Base-by-base conservation (phyloP, 2,329 filamentous ascomycete species). In the Fusarium liriodendri region DNA sequence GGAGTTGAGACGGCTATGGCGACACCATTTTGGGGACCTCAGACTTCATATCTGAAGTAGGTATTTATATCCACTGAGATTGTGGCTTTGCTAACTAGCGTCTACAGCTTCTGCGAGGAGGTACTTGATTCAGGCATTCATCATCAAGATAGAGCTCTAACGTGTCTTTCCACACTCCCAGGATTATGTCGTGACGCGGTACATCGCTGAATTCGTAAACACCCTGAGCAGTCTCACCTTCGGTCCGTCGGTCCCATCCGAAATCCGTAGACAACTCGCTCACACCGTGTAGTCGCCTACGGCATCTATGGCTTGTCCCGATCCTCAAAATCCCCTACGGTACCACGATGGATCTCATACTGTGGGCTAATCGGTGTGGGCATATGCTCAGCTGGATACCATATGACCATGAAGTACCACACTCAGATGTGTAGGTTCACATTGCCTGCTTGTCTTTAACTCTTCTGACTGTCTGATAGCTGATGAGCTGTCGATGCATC, bases 171-270 rank as follows among this genome's bases (percentile, higher is more conserved):
- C 18, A 37, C 11, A 13, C n/a, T 54, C 9, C 25, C 40, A 81
- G 80, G 80, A 82, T 32, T 86, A 86, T 77, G 79, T 82, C 10
- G 74, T 86, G 14, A 85, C 84, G 10, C 77, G 82, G 22, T 85
- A 84, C 35, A 77, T 85, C 22, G 84, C 83, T 6, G 84, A 86
- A 58, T 85, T 86, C 40, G 82, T 85, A 72, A 86, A 86, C 67
- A 85, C 83, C 1, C 69, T 85, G 2, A 85, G 83, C 64, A 86
- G 84, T 62, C 69, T 83, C 1, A 72, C 80, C 5, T 86, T 82
- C 60, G 79, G 80, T 80, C 14, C 14, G 80, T 74, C 2, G 4
- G 1, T 3, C 5, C 1, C 2, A 1, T 16, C 25, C 5, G 3
- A 3, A 37, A 0, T 14, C 13, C 7, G 27, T 18, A 40, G 6